Percentiles rank a stretch among this genome's conserved stretches.
Evolutionary conservation across 176 grass and related monocot species (phyloP).

Genomic region (Carex cristatella): DNA sequence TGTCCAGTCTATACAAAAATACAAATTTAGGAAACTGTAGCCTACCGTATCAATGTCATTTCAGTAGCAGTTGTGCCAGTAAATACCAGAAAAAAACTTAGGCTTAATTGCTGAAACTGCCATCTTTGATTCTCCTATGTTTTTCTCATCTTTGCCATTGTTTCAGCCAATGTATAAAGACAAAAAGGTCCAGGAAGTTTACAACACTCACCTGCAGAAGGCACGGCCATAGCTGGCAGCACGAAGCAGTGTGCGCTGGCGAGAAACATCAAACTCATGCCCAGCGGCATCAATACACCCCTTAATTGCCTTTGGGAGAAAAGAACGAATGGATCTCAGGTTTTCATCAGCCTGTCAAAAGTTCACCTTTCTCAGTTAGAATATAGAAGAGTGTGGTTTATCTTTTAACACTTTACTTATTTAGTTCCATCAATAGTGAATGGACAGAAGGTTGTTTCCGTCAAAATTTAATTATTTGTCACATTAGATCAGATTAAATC

Average conservation of each 20-base stretch:
- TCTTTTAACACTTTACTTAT: neutral
- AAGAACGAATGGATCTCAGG: slow-evolving; percentile 66
- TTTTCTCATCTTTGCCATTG: neutral
- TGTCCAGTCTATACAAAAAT: neutral
- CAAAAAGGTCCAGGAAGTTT: neutral
- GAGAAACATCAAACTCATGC: slow-evolving; percentile 90
- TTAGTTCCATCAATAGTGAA: neutral
- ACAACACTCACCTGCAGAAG: slow-evolving; percentile 76
- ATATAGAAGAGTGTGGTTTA: neutral
- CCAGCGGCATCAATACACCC: slow-evolving; percentile 90
- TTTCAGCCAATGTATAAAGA: neutral
- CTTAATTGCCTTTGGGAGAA: slow-evolving; percentile 77
- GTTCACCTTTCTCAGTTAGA: slow-evolving; percentile 3
- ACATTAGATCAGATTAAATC: neutral
- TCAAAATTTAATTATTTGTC: neutral
- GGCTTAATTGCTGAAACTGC: neutral
- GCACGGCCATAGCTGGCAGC: slow-evolving; percentile 89
- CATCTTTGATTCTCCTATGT: neutral
- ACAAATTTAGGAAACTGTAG: neutral
- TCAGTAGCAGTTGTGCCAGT: neutral
- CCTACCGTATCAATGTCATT: neutral
- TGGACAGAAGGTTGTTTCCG: neutral
- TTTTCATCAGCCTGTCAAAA: slow-evolving; percentile 85
- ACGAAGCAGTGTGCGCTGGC: slow-evolving; percentile 66
- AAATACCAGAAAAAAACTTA: neutral